Evolutionary conservation across 2,329 filamentous ascomycete genomes (phyloP).

Genomic region (Akanthomyces uredinophilus): DNA sequence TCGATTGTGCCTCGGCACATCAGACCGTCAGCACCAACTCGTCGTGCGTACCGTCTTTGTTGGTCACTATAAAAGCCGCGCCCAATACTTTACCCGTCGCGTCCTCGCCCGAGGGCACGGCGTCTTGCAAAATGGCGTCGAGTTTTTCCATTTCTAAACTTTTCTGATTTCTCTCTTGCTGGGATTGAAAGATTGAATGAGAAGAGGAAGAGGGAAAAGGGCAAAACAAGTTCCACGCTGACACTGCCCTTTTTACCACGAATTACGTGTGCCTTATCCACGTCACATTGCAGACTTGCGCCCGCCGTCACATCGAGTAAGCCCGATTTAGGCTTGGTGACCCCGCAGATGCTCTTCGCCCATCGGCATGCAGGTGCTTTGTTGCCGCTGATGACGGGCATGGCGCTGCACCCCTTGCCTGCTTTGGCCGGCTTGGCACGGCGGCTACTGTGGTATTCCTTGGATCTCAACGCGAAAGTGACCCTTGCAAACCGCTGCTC

Average conservation of each 20-base stretch:
- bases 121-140: conserved; percentile 25
- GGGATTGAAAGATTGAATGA: not conserved
- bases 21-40: not conserved
- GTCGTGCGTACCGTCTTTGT: conserved; percentile 25
- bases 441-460: too few relatives aligned
- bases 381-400: too few relatives aligned
- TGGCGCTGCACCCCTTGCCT: too few relatives aligned
- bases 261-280: not conserved
- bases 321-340: not conserved
- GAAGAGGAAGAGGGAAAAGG: not conserved
- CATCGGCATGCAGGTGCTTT: not conserved
- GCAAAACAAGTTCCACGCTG: not conserved
- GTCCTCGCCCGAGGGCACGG: conserved; percentile 26
- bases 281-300: too few relatives aligned
- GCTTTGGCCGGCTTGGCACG: too few relatives aligned
- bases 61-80: conserved; percentile 31
- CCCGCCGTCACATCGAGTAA: not conserved
- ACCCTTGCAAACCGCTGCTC: too few relatives aligned
- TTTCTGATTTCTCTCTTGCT: not conserved
- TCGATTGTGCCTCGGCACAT: not conserved
- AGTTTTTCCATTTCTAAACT: conserved; percentile 26
- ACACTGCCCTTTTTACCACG: not conserved
- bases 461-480: too few relatives aligned
- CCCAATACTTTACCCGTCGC: conserved; percentile 31
- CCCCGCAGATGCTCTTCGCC: not conserved